Base-by-base conservation (phyloP, 2,329 filamentous ascomycete species). In the Stachybotrys chartarum region DNA sequence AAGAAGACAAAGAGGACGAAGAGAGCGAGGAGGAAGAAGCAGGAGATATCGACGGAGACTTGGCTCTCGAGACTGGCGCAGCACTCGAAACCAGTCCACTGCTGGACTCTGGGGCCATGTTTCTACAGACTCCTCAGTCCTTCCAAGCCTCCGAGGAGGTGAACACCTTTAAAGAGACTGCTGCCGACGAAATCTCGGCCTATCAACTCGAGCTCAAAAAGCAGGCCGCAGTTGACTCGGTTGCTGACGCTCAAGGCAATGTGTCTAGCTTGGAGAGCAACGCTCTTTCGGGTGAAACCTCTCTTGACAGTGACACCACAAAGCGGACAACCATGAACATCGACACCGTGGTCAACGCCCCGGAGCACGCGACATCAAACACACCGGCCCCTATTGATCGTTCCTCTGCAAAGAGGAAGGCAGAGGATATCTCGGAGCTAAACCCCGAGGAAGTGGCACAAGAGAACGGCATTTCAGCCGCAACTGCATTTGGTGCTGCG, bases 121-220 rank as follows among this genome's bases (percentile, higher is more conserved):
- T 75, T 51, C 62, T 73, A 11, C 66, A 69, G 32, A 56, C 62
- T 0, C 62, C 62, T 6, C 30, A 32, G n/a, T 12, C 49, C 52
- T 0, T 53, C 54, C 16, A 60, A 58, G 7, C 32, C 49, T 17
- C 52, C 14, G 46, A 45, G 6, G 17, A 24, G 50, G 30, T 32
- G 24, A 42, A 2, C 44, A 53, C 35, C 24, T 24, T 42, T 10
- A 5, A 6, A 42, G 35, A 42, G 8, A 42, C 35, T 14, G 35
- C 14, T 42, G 10, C 14, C 14, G 35, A 42, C 35, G 68, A 69
- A 12, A 60, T 63, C 6, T 70, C 69, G 6, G 67, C 69, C 3
- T 69, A 64, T 46, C 58, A 63, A 42, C 68, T 63, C 32, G 61
- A 68, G 47, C 32, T 64, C 45, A 68, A 64, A 52, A 70, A 70